Base-by-base conservation (phyloP, 2,329 filamentous ascomycete genomes). In the Fusarium drepaniforme region DNA sequence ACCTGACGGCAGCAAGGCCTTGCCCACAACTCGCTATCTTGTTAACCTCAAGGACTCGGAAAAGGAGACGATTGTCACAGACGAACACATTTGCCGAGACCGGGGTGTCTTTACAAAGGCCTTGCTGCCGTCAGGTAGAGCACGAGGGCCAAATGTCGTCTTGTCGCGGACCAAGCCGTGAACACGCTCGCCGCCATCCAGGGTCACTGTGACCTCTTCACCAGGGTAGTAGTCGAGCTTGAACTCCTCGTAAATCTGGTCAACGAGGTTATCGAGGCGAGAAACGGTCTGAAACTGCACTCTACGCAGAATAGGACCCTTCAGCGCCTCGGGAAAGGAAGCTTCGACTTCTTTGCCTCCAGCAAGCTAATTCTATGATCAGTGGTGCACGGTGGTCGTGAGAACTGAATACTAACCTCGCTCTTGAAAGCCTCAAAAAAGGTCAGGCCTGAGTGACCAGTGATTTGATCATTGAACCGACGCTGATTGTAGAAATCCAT, bases 401-500 rank as follows among this genome's bases (percentile, higher is more conserved):
- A 46, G 49, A 40, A 23, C 13, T 8, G 60, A 49, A 59, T 25
- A 86, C 92, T 75, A 89, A 97, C 95, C 90, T 98, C 95, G 85
- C 95, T 97, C 83, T 94, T 92, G 35, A 96, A 89, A 30, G 97
- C 97, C 77, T 98, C 95, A 80, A 98, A 98, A 83, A 97, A 99
- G 5, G 91, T 96, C 75, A 98, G 87, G 64, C 93, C 93, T 35
- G 95, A 97, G 82, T 97, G 96, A 64, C 97, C 97, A 15, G 95
- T 98, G 75, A 98, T 97, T 82, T 97, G 94, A 84, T 97, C 98
- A 71, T 97, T 98, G 83, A 98, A 99, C 66, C 93, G 92, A 80
- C 92, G 94, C 92, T 96, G 94, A 78, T 93, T 95, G 82, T 98
- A 98, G 81, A 97, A 98, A 82, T 98, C 96, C 89, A 96, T 93